A percentile compares a stretch with the other conserved stretches of the same genome.
Evolutionary conservation across 768 basidiomycete species (phyloP).

Genomic region (Mrakia gelida): DNA sequence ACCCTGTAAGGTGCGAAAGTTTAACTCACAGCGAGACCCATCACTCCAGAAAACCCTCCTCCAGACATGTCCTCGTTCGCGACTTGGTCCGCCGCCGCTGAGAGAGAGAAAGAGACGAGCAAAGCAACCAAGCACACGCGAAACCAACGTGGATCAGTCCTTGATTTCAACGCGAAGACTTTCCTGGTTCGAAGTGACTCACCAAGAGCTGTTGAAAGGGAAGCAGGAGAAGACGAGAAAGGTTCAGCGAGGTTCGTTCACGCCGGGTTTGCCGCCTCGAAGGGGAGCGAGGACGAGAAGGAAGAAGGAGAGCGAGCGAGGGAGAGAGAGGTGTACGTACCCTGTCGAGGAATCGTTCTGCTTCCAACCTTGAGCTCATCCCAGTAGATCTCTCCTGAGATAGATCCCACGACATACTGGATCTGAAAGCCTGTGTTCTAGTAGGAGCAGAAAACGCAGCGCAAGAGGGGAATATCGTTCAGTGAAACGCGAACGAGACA

Average conservation of each 20-base stretch:
- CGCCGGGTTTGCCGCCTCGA: neutral
- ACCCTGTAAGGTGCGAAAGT: neutral
- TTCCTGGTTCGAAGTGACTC: neutral
- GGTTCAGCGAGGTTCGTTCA: neutral
- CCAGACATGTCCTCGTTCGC: slow-evolving; percentile 25
- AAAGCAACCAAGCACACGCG: neutral
- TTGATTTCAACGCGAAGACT: neutral
- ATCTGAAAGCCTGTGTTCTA: slow-evolving; percentile 24
- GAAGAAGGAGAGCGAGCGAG: neutral
- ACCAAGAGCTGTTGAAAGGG: slow-evolving; percentile 12
- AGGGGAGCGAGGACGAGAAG: neutral
- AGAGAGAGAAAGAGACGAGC: neutral
- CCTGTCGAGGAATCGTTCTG: slow-evolving; percentile 19
- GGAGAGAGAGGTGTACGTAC: neutral
- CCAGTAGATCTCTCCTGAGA: slow-evolving; percentile 27
- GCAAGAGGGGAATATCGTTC: neutral
- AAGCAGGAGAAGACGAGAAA: neutral
- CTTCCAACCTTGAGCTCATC: slow-evolving; percentile 21
- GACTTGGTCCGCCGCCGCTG: slow-evolving; percentile 20
- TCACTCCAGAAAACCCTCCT: slow-evolving; percentile 25
- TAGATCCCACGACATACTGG: slow-evolving; percentile 21
- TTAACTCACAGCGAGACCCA: slow-evolving; percentile 17
- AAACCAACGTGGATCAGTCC: neutral
- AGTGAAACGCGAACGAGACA: neutral
- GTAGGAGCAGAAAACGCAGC: no score